Conservation (phyloP, 1,284 basidiomycete species). For the Peniophora sp. region DNA sequence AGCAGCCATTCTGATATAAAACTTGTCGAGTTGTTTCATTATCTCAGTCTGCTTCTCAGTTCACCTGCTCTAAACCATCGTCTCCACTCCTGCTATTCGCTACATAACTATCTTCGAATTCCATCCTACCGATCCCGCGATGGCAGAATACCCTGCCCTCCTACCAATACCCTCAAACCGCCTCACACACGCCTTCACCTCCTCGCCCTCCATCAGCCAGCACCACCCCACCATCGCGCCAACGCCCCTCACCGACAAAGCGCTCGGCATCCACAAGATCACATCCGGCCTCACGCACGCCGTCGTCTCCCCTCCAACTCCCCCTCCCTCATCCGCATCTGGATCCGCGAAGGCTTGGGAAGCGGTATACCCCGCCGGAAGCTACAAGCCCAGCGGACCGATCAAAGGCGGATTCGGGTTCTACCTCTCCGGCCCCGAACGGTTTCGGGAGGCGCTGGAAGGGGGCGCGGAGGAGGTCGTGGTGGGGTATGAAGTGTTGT, state of each 20-base stretch:
- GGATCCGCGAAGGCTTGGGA: constrained; percentile 41
- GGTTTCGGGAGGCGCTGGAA: constrained; percentile 27
- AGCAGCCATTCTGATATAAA: no score
- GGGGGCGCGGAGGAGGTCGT: constrained; percentile 36
- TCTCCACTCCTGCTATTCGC: no score
- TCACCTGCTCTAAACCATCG: no score
- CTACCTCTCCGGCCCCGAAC: constrained; percentile 41
- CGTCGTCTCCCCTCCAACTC: constrained; percentile 26
- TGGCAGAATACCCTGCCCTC: not conserved
- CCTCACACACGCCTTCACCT: constrained; percentile 1
- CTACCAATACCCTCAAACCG: not conserved
- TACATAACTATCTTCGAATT: no score
- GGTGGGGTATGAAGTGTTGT: constrained; percentile 51
- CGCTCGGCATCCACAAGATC: constrained; percentile 41
- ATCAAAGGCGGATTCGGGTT: constrained; percentile 53
- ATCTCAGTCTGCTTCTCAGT: no score
- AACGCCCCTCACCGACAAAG: constrained; percentile 26
- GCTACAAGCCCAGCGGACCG: constrained; percentile 43
- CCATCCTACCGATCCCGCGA: no score
- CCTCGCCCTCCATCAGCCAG: not conserved
- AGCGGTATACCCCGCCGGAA: constrained; percentile 51
- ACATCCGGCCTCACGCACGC: constrained; percentile 29
- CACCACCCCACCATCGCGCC: constrained; percentile 5
- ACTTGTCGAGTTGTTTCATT: no score
- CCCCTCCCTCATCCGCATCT: constrained; percentile 5